A percentile compares a stretch with the other conserved stretches of the same genome.
phyloP scores from a whole-genome alignment of 2,329 filamentous ascomycete genomes.

The Cytospora mali region DNA sequence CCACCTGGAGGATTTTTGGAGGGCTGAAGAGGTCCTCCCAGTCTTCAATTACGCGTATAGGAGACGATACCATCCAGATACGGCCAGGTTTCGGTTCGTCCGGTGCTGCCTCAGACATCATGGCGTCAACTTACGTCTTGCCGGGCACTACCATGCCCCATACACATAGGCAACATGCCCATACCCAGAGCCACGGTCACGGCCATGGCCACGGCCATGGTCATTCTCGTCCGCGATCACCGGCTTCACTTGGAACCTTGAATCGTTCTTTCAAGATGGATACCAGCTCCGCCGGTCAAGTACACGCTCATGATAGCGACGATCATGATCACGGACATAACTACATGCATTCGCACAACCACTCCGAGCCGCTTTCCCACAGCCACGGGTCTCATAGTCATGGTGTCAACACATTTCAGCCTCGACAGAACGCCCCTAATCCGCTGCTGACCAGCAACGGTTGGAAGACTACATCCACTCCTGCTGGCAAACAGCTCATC shows the following conservation, averaged over 20 bases:
- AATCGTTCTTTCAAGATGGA: constrained; percentile 39
- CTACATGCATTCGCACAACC: constrained; percentile 40
- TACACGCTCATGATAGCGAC: constrained; percentile 37
- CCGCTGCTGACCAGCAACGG: constrained; percentile 39
- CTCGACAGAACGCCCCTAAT: constrained; percentile 39
- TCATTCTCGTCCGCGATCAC: constrained; percentile 44
- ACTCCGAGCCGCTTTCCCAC: constrained; percentile 36
- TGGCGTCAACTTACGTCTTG: constrained; percentile 57
- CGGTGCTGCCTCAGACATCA: constrained; percentile 33
- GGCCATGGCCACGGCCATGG: constrained; percentile 33
- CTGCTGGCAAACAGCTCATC: constrained; percentile 45
- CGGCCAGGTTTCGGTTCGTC: constrained; percentile 7
- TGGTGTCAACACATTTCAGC: constrained; percentile 40
- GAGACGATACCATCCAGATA: constrained; percentile 7
- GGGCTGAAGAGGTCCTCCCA: too few species aligned
- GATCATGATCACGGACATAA: constrained; percentile 36
- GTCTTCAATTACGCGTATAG: background rate
- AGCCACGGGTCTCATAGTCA: constrained; percentile 34
- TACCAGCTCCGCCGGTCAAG: constrained; percentile 36
- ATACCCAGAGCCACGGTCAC: background rate
- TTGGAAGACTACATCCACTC: constrained; percentile 46
- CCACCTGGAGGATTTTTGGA: background rate
- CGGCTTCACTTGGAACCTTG: constrained; percentile 44
- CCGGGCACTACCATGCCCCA: constrained; percentile 55
- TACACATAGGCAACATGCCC: constrained; percentile 45